Evolutionary conservation across 2,329 filamentous ascomycete species (phyloP).

Genomic region (Tolypocladium album): DNA sequence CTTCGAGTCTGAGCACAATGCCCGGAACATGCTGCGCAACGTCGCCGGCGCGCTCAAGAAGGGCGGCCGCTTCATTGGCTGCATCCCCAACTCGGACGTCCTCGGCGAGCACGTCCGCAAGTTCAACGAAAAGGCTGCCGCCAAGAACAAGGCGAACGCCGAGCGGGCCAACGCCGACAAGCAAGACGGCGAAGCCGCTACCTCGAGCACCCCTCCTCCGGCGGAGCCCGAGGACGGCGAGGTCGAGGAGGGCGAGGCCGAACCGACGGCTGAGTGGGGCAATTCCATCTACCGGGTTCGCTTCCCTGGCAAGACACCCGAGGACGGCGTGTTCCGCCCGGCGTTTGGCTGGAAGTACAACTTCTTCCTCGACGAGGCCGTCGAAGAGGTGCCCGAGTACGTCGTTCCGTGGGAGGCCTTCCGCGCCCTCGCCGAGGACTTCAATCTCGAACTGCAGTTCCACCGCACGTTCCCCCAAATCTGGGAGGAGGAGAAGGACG

Average conservation of each 20-base stretch:
- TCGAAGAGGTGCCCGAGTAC: constrained; percentile 93
- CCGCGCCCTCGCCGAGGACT: constrained; percentile 88
- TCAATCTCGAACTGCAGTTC: constrained; percentile 91
- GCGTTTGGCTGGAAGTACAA: constrained; percentile 98
- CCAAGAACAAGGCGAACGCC: constrained; percentile 20
- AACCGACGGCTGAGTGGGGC: constrained; percentile 70
- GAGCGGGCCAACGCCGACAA: constrained; percentile 6
- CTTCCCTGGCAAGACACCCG: constrained; percentile 73
- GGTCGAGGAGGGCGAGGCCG: constrained; percentile 50
- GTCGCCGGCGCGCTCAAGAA: constrained; percentile 86
- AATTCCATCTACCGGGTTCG: constrained; percentile 87
- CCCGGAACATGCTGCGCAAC: constrained; percentile 84
- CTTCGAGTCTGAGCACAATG: constrained; percentile 85
- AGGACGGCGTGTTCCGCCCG: constrained; percentile 84
- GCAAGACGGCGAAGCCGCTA: constrained; percentile 3
- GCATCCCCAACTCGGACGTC: constrained; percentile 93
- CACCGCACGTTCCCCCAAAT: constrained; percentile 85
- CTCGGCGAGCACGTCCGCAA: constrained; percentile 68
- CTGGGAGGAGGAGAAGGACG: constrained; percentile 85
- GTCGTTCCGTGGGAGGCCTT: constrained; percentile 98
- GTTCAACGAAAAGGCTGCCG: constrained; percentile 49
- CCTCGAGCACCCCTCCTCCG: constrained; percentile 11
- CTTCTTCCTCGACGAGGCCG: constrained; percentile 91
- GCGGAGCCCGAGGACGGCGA: constrained; percentile 30
- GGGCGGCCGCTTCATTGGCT: constrained; percentile 86